Conservation (phyloP, 2,329 filamentous ascomycete genomes). For the Colletotrichum zoysiae region DNA sequence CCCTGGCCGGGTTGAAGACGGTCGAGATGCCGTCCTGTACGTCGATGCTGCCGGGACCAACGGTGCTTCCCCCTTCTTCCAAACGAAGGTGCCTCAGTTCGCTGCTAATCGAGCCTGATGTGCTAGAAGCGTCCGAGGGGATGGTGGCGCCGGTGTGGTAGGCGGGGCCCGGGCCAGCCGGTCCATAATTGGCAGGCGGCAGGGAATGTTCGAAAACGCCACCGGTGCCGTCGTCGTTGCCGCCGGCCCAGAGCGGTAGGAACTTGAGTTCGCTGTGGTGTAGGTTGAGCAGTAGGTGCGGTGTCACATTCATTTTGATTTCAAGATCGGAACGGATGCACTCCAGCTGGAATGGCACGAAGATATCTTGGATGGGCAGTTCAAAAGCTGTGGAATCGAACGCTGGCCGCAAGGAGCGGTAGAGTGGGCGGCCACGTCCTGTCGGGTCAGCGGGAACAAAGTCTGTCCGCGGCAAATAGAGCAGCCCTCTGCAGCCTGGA, state of each 20-base stretch:
- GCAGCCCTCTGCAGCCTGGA: constrained; percentile 6
- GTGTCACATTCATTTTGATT: constrained; percentile 52
- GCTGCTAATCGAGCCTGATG: constrained; percentile 52
- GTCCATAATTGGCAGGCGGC: constrained; percentile 59
- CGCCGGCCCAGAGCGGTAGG: constrained; percentile 75
- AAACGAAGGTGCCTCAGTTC: constrained; percentile 52
- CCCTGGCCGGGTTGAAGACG: constrained; percentile 48
- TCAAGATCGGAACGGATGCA: constrained; percentile 50
- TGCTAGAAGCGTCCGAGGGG: constrained; percentile 51
- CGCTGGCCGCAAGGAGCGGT: not conserved
- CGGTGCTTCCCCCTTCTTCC: constrained; percentile 49
- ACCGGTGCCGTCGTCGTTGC: constrained; percentile 63
- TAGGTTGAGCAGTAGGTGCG: constrained; percentile 65
- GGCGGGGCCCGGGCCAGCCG: constrained; percentile 60
- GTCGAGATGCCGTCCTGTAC: constrained; percentile 58
- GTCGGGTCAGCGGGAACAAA: not conserved
- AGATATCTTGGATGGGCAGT: not conserved
- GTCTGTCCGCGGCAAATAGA: not conserved
- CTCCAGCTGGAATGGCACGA: constrained; percentile 26
- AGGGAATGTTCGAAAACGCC: constrained; percentile 60
- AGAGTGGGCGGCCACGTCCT: not conserved
- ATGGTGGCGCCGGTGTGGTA: constrained; percentile 61
- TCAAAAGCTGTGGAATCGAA: constrained; percentile 37
- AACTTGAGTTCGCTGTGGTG: constrained; percentile 70
- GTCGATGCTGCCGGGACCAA: constrained; percentile 51